These are phyloP conservation scores for Tilletiaria anomala DNA, from an alignment of 1,284 basidiomycete species.

Conservation along the genomic window DNA sequence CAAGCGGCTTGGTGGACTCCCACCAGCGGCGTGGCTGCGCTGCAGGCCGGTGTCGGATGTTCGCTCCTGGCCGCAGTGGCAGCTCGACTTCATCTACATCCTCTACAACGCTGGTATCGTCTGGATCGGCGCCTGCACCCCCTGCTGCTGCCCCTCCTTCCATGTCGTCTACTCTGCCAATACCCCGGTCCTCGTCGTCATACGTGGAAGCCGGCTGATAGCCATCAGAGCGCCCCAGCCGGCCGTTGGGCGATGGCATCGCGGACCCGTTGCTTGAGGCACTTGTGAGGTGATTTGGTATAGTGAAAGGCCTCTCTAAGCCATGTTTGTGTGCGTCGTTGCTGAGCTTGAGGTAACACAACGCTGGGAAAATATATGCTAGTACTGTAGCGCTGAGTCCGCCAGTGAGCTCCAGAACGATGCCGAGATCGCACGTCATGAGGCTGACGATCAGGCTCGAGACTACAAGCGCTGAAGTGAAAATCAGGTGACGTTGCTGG, in stretches of 20 bases:
- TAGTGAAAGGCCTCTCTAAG: slow-evolving; percentile 6
- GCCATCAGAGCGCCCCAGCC: background rate
- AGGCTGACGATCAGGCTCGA: slow-evolving; percentile 73
- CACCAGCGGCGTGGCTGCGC: slow-evolving; percentile 15
- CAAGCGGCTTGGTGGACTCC: slow-evolving; percentile 31
- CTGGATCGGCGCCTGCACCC: slow-evolving; percentile 3
- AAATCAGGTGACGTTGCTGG: slow-evolving; percentile 63
- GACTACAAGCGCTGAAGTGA: slow-evolving; percentile 72
- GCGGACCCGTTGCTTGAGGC: slow-evolving; percentile 6
- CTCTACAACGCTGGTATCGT: slow-evolving; percentile 1
- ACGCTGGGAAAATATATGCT: slow-evolving; percentile 58
- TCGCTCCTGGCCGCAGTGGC: slow-evolving; percentile 32
- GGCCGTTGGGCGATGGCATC: background rate
- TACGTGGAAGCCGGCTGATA: background rate
- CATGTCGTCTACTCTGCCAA: background rate
- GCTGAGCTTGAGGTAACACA: slow-evolving; percentile 36
- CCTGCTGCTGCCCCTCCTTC: slow-evolving; percentile 16
- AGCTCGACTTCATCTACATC: slow-evolving; percentile 27
- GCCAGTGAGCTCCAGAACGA: slow-evolving; percentile 93
- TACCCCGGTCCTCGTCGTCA: slow-evolving; percentile 6
- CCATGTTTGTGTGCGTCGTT: slow-evolving; percentile 17
- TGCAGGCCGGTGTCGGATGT: slow-evolving; percentile 4
- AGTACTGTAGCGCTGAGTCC: slow-evolving; percentile 84
- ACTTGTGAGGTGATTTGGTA: slow-evolving; percentile 8
- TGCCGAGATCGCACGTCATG: slow-evolving; percentile 86